These are phyloP conservation scores for Aegilops bicornis DNA, from an alignment of 176 grass and related monocot species.

Conservation along the genomic window DNA sequence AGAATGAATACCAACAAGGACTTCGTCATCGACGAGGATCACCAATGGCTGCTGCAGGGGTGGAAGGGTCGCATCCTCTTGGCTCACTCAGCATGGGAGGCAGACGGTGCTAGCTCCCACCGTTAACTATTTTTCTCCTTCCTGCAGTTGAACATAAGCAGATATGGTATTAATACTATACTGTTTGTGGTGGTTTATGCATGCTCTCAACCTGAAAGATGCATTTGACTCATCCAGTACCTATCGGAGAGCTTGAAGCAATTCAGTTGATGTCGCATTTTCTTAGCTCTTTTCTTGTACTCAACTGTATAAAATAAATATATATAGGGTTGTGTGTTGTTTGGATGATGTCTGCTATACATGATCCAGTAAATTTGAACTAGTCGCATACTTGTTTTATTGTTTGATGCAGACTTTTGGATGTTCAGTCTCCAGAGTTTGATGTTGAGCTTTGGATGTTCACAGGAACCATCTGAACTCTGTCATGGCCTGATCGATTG, in stretches of 20 bases:
- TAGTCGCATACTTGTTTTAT: no score
- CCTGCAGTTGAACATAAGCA: neutral
- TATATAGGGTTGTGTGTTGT: no score
- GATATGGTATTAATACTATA: neutral
- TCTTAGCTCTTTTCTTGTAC: no score
- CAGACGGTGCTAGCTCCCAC: neutral
- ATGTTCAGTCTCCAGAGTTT: no score
- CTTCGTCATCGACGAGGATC: constrained; percentile 43
- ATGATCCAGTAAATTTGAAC: no score
- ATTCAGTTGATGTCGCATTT: no score
- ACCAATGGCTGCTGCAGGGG: constrained; percentile 52
- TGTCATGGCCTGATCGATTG: neutral
- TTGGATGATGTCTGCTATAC: no score
- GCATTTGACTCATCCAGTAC: neutral
- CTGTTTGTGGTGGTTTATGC: neutral
- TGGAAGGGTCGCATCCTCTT: constrained; percentile 55
- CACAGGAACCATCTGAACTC: neutral
- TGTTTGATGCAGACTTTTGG: no score
- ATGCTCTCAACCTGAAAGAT: neutral
- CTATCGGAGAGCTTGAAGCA: no score
- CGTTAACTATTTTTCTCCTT: neutral
- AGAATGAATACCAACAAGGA: constrained; percentile 45
- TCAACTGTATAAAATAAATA: no score
- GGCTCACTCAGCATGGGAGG: constrained; percentile 43
- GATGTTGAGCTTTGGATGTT: neutral